These are phyloP conservation scores for Picochlorum sp. DNA, from an alignment of 139 green algal species.

Conservation along the genomic window DNA sequence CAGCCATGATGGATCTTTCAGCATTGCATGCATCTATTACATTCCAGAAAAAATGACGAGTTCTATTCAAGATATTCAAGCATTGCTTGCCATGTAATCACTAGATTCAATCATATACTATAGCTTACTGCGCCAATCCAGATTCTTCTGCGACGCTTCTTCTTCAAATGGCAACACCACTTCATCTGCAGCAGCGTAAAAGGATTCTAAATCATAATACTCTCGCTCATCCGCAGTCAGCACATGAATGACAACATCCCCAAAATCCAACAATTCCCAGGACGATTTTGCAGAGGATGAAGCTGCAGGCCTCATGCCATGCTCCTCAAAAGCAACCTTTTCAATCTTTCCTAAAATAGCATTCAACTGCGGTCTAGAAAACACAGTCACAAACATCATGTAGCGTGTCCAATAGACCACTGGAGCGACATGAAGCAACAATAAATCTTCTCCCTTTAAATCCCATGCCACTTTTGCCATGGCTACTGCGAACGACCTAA, in stretches of 20 bases:
- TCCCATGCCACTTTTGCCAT: constrained; percentile 20
- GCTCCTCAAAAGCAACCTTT: constrained; percentile 31
- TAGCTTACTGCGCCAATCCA: background rate
- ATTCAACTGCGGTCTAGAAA: constrained; percentile 55
- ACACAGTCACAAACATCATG: constrained; percentile 46
- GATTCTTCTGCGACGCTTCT: background rate
- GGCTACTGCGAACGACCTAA: constrained; percentile 5
- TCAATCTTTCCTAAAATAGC: constrained; percentile 53
- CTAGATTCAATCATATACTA: background rate
- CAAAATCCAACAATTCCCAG: constrained; percentile 53
- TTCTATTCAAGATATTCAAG: no score
- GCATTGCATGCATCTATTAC: no score
- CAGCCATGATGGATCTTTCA: no score
- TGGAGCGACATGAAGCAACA: constrained; percentile 54
- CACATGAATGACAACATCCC: constrained; percentile 51
- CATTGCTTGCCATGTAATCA: background rate
- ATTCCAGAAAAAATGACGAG: no score
- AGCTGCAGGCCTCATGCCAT: background rate
- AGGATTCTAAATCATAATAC: constrained; percentile 52
- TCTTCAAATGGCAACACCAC: constrained; percentile 31
- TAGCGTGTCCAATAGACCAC: constrained; percentile 56
- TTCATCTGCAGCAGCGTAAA: constrained; percentile 57
- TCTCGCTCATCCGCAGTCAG: constrained; percentile 49
- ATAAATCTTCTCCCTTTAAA: constrained; percentile 46
- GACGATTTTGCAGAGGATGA: constrained; percentile 3